Percentiles rank a stretch among this genome's conserved stretches.
Conservation (phyloP, 2,329 filamentous ascomycete genomes). For the Aschersonia sp. region DNA sequence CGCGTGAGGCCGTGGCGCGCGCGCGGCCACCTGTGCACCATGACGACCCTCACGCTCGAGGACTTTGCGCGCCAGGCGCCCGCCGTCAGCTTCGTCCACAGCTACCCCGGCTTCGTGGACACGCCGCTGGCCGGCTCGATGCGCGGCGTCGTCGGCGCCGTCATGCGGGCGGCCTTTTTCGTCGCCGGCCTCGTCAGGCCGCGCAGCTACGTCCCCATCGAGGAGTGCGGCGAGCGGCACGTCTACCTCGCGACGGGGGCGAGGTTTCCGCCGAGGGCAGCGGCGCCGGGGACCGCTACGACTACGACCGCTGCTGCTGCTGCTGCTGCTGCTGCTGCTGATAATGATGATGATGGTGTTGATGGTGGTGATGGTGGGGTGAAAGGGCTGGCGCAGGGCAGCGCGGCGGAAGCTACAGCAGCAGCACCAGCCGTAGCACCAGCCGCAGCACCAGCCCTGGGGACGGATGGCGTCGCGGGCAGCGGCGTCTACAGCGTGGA, state of each 20-base stretch:
- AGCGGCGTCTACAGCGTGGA: not conserved
- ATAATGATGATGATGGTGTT: too few species aligned
- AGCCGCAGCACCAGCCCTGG: not conserved
- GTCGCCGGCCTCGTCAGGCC: not conserved
- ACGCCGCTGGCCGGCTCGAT: conserved; percentile 2
- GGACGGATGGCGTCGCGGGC: not conserved
- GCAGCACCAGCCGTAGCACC: too few species aligned
- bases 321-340: too few species aligned
- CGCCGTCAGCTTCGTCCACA: conserved; percentile 16
- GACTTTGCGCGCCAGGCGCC: conserved; percentile 28
- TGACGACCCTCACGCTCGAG: conserved; percentile 30
- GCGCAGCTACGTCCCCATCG: not conserved
- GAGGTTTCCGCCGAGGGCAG: conserved; percentile 1
- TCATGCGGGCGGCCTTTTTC: not conserved
- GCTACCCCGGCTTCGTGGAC: conserved; percentile 13
- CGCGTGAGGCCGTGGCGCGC: not conserved
- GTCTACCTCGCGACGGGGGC: conserved; percentile 5
- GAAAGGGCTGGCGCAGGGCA: too few species aligned
- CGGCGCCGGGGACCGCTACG: too few species aligned
- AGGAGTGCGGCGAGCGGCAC: conserved; percentile 3
- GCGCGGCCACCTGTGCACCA: conserved; percentile 25
- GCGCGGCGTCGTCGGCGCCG: not conserved
- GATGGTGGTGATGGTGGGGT: too few species aligned
- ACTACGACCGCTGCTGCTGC: too few species aligned
- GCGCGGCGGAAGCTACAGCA: too few species aligned